A percentile compares a stretch with the other conserved stretches of the same genome.
Evolutionary conservation across 139 green algal genomes (phyloP).

Genomic region (Volvox africanus): DNA sequence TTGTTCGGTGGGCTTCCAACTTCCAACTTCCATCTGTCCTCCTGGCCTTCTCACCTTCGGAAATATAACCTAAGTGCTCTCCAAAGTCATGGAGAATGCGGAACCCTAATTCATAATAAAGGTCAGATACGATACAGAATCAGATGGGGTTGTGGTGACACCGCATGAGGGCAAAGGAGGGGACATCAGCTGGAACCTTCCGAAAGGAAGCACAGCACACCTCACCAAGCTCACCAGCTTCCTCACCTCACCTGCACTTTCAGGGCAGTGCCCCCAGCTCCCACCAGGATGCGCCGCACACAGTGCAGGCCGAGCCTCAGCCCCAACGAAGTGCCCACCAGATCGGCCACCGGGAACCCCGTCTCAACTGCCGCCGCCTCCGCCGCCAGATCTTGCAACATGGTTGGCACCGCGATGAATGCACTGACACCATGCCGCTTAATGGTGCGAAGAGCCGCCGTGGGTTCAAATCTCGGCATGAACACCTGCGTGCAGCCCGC

Average conservation of each 20-base stretch:
- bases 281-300: conserved; percentile 50
- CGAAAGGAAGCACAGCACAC: too few relatives aligned
- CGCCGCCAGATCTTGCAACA: conserved; percentile 80
- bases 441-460: conserved; percentile 47
- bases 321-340: not conserved
- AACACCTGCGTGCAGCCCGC: conserved; percentile 77
- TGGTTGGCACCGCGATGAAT: conserved; percentile 91
- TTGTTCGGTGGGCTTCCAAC: too few relatives aligned
- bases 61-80: too few relatives aligned
- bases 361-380: not conserved
- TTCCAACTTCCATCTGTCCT: too few relatives aligned
- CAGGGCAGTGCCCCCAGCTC: conserved; percentile 44
- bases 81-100: too few relatives aligned
- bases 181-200: too few relatives aligned
- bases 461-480: conserved; percentile 56
- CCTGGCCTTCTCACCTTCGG: too few relatives aligned
- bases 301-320: not conserved
- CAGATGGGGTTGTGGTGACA: too few relatives aligned
- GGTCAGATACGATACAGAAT: too few relatives aligned
- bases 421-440: conserved; percentile 65
- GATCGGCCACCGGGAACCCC: not conserved
- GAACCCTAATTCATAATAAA: too few relatives aligned
- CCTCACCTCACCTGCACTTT: conserved; percentile 47
- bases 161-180: too few relatives aligned
- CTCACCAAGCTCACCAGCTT: too few relatives aligned